These are phyloP conservation scores for Alternaria viburni DNA, from an alignment of 2,329 filamentous ascomycete genomes.

Conservation along the genomic window DNA sequence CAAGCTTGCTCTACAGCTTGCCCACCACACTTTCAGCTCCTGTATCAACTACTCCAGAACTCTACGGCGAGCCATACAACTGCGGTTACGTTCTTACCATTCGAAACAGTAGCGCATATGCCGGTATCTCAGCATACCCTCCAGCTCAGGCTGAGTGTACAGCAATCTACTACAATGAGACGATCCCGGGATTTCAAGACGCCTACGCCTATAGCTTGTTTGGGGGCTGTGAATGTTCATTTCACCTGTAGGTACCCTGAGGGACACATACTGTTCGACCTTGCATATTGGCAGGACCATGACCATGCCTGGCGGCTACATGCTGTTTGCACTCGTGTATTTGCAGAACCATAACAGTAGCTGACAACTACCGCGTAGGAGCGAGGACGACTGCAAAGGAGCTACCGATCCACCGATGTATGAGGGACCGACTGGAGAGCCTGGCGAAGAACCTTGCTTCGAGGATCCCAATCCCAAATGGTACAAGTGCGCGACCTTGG, in stretches of 20 bases:
- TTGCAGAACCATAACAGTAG: not conserved
- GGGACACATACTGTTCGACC: not conserved
- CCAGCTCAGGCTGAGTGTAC: not conserved
- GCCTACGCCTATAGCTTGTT: constrained; percentile 15
- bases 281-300: too few species aligned
- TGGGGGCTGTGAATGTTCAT: constrained; percentile 14
- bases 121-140: constrained; percentile 3
- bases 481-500: constrained; percentile 14
- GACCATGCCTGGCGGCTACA: not conserved
- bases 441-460: constrained; percentile 14
- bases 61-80: constrained; percentile 7
- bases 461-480: constrained; percentile 17
- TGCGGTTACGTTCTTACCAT: constrained; percentile 21
- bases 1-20: not conserved
- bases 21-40: not conserved
- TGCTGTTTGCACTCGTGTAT: not conserved
- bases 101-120: constrained; percentile 15
- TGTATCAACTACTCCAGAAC: not conserved
- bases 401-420: not conserved
- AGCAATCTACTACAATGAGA: constrained; percentile 14
- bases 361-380: not conserved
- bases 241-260: constrained; percentile 1
- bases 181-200: constrained; percentile 9
- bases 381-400: constrained; percentile 5
- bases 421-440: constrained; percentile 6